Percentiles rank a stretch among this genome's conserved stretches.
Conservation (phyloP, 768 basidiomycete species). For the Leccinum sublutescens region DNA sequence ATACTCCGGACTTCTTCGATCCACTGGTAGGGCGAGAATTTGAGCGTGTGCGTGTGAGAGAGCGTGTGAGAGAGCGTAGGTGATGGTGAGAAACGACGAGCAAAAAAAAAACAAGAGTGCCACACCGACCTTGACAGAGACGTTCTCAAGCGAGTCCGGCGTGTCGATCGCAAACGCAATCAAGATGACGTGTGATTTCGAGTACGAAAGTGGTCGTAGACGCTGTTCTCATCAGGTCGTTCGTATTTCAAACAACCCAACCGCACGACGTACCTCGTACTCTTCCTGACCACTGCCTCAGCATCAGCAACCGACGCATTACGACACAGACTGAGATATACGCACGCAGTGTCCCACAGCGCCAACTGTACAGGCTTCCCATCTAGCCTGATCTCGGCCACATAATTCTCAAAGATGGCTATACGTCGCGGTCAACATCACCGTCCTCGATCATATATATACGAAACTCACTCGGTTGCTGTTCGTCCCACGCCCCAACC, state of each 20-base stretch:
- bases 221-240: slow-evolving; percentile 45
- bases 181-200: slow-evolving; percentile 97
- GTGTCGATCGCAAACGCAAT: slow-evolving; percentile 97
- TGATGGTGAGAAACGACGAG: too few relatives aligned
- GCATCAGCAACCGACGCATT: neutral
- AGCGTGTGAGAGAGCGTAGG: too few relatives aligned
- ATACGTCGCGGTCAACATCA: neutral
- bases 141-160: slow-evolving; percentile 95
- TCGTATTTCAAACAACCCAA: neutral
- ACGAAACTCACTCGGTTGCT: slow-evolving; percentile 48
- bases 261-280: slow-evolving; percentile 44
- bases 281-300: slow-evolving; percentile 70
- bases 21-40: slow-evolving; percentile 56
- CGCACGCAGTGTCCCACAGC: slow-evolving; percentile 98
- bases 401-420: slow-evolving; percentile 97
- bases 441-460: neutral
- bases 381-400: slow-evolving; percentile 96
- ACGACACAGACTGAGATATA: neutral
- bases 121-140: slow-evolving; percentile 74
- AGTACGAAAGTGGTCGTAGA: slow-evolving; percentile 94
- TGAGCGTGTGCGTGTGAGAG: neutral
- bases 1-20: slow-evolving; percentile 98
- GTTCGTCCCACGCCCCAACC: slow-evolving; percentile 3
- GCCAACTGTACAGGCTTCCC: slow-evolving; percentile 97
- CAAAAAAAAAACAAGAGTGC: neutral